phyloP scores from a whole-genome alignment of 2,329 filamentous ascomycete species.

The Colletotrichum salicis region DNA sequence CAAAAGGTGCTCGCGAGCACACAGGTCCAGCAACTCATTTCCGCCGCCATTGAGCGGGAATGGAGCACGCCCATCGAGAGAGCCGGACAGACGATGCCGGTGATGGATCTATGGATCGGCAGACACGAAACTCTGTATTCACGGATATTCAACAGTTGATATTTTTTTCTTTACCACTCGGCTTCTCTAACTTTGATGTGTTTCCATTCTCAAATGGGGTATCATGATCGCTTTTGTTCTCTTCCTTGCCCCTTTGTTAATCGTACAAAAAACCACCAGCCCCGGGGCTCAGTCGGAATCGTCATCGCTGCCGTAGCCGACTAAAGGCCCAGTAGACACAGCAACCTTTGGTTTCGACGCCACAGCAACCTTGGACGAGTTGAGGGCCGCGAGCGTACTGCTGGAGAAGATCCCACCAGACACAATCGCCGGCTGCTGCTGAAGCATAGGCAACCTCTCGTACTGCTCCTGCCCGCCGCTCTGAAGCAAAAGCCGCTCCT shows the following conservation, averaged over 20 bases:
- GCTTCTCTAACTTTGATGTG: constrained; percentile 15
- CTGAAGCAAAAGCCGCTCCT: constrained; percentile 69
- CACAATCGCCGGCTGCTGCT: constrained; percentile 48
- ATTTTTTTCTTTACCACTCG: constrained; percentile 1
- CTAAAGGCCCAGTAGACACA: constrained; percentile 74
- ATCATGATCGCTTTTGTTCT: constrained; percentile 29
- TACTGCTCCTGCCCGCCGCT: constrained; percentile 50
- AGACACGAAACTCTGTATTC: constrained; percentile 86
- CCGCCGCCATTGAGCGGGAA: constrained; percentile 67
- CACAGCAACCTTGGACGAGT: constrained; percentile 64
- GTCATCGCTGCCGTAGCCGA: constrained; percentile 88
- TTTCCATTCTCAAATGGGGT: constrained; percentile 33
- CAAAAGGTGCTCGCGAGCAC: constrained; percentile 76
- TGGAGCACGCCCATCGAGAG: constrained; percentile 69
- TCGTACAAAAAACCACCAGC: constrained; percentile 73
- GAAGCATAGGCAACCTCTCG: constrained; percentile 33
- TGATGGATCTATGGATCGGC: constrained; percentile 85
- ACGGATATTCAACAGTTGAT: constrained; percentile 84
- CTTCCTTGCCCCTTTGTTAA: constrained; percentile 54
- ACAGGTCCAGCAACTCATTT: constrained; percentile 67
- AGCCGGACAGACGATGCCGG: constrained; percentile 79
- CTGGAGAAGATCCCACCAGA: constrained; percentile 80
- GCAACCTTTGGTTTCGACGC: constrained; percentile 65
- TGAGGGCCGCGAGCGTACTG: constrained; percentile 83
- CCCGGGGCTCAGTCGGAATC: constrained; percentile 49